Evolutionary conservation across 192 early-diverging fungal species (phyloP), one percentile per base, ranked within the genome.

Genomic region (Funneliformis mosseae): DNA sequence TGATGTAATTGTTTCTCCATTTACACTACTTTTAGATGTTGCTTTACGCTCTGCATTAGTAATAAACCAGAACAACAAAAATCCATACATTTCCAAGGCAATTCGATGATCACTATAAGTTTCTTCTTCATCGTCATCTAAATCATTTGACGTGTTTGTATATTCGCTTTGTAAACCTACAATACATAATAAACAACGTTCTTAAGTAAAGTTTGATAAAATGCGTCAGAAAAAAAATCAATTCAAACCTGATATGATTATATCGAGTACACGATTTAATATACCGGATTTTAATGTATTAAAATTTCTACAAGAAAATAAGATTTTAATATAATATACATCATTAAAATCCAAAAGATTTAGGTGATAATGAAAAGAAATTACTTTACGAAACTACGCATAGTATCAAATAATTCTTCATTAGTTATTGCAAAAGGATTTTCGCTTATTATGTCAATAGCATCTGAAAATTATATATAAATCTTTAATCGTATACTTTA

Each of bases 31-130:
- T 70, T 85, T 92, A 77, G 82, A 87, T 9, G 83, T 74, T 10
- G 84, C 85, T 50, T 88, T 88, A 16, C 90, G 88, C 82, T 95
- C 93, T 64, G 89, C 92, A 8, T 87, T 80, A 64, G 89, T 88
- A 48, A 97, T 84, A 16, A 93, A 84, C 96, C 97, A 98, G 76
- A 94, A 91, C 67, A 96, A 84, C 66, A 96, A 70, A 78, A 94
- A 98, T 5, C 91, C 92, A 76, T 96, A 97, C 78, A 95, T 88
- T 83, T 97, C 94, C 8, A 97, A 85, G 8, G 89, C 83, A 14
- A 84, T 78, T 12, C 89, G 86, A 82, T 96, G 92, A 18, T 86
- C 80, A 12, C 91, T 88, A 80, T 92, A 94, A 59, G 91, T 89
- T 59, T 93, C 92, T 48, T 93, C 91, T n/a, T 91, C 89, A 50